These are phyloP conservation scores for Aspergillus aculeatinus DNA, from an alignment of 2,329 filamentous ascomycete species.

Conservation along the genomic window DNA sequence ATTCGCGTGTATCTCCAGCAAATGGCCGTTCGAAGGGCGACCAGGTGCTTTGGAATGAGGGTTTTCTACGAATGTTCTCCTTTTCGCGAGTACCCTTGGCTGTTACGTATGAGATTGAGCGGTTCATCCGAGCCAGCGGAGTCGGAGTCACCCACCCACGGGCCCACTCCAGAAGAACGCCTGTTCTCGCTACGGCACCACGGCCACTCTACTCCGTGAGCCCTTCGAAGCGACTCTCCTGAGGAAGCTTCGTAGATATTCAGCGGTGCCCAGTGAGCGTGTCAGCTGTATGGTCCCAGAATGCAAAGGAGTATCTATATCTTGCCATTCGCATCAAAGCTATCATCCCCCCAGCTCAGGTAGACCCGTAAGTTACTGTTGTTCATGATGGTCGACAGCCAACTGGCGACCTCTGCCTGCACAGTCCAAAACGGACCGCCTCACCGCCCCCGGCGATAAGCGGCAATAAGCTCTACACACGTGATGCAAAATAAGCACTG, in stretches of 20 bases:
- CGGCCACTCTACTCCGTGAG: too few species aligned
- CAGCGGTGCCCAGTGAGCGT: too few species aligned
- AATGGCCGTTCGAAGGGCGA: neutral
- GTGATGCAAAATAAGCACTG: neutral
- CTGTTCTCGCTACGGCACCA: neutral
- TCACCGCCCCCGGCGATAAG: neutral
- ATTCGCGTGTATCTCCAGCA: neutral
- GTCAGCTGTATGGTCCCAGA: too few species aligned
- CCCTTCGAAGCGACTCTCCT: too few species aligned
- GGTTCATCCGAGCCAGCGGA: neutral
- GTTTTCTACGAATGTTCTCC: neutral
- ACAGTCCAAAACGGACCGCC: too few species aligned
- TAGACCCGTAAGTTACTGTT: too few species aligned
- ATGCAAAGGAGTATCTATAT: too few species aligned
- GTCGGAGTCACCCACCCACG: neutral
- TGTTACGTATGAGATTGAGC: neutral
- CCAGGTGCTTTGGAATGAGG: neutral
- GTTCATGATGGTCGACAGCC: too few species aligned
- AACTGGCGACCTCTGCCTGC: too few species aligned
- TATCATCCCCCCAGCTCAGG: too few species aligned
- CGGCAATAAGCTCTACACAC: neutral
- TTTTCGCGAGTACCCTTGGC: neutral
- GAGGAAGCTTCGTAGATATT: too few species aligned
- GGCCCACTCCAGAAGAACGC: neutral
- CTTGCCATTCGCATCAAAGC: too few species aligned